Base-by-base conservation (phyloP, 2,329 filamentous ascomycete species). In the Mycosphaerelloides madeirae region DNA sequence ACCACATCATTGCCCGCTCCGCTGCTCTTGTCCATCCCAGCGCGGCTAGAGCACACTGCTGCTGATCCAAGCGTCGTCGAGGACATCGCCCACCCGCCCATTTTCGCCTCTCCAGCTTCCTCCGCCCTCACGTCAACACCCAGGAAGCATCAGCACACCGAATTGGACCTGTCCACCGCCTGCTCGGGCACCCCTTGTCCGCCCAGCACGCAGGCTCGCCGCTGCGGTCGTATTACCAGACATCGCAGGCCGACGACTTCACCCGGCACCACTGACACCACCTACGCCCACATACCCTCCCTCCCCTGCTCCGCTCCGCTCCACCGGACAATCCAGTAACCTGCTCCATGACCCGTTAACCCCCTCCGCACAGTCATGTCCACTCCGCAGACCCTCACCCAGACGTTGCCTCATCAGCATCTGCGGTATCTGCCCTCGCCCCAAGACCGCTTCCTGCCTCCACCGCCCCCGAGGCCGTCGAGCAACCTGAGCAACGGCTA, bases 401-500 rank as follows among this genome's bases (percentile, higher is more conserved):
- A 60, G 53, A 55, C 55, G 48, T 50, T 58, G 41, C 57, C 59
- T 31, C 59, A 61, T 41, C 51, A 52, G 20, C 52, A 60, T 49
- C 53, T 63, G 45, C 52, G 53, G 29, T 56, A 57, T 50, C 53
- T 61, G 25, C 59, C 56, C 29, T 56, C 53, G 34, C 58, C 57
- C 8, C 50, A 54, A 38, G 59, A 63, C 41, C 60, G 61, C 37
- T 61, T 60, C 34, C 50, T 64, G 5, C 61, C 61, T 48, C 59
- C 58, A 22, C 60, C 61, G 29, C 49, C 56, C 29, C 58, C 58
- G 34, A 50, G 61, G 33, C 60, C 60, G 12, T 62, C 55, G 41
- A 62, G 59, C 47, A 63, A 61, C 45, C 29, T 57, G 37, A 61
- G 56, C 47, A 56, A 56, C 49, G 57, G 59, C 44, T 60, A 64